phyloP scores from a whole-genome alignment of 176 grass and related monocot species.

The Rhynchospora pubera region DNA sequence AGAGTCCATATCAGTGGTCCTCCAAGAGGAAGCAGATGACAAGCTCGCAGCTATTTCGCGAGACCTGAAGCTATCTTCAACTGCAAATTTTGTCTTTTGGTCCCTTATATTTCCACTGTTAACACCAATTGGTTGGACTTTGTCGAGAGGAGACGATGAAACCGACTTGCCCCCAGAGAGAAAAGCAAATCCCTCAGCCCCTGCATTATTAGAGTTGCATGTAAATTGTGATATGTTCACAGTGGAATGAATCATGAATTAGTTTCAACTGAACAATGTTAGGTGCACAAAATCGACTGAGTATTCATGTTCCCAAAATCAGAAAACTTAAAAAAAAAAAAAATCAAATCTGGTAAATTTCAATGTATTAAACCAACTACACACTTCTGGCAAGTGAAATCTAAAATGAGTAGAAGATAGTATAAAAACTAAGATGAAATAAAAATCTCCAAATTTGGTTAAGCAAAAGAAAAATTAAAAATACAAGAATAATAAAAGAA shows the following conservation, averaged over 20 bases:
- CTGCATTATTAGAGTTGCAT: constrained; percentile 1
- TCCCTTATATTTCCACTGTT: constrained; percentile 35
- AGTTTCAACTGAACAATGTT: neutral
- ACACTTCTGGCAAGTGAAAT: neutral
- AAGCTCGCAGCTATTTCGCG: constrained; percentile 47
- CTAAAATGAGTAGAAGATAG: constrained; percentile 5
- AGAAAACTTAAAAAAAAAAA: constrained; percentile 1
- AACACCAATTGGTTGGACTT: constrained; percentile 49
- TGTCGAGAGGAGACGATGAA: constrained; percentile 58
- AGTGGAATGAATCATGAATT: constrained; percentile 21
- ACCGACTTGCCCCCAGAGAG: constrained; percentile 52
- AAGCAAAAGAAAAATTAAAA: neutral
- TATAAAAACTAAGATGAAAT: neutral
- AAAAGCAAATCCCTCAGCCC: constrained; percentile 26
- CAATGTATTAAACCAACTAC: constrained; percentile 15
- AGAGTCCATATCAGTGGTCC: constrained; percentile 41
- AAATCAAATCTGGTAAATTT: neutral
- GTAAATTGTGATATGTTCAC: neutral
- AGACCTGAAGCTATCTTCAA: constrained; percentile 45
- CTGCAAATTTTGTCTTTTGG: constrained; percentile 47
- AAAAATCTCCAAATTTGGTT: neutral
- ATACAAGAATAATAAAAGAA: constrained; percentile 11
- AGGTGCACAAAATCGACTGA: constrained; percentile 7
- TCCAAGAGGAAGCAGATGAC: constrained; percentile 25
- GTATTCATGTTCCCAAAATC: constrained; percentile 9